Evolutionary conservation across 805 yeast genomes (phyloP).

Genomic region (Blastobotrys terrestris): DNA sequence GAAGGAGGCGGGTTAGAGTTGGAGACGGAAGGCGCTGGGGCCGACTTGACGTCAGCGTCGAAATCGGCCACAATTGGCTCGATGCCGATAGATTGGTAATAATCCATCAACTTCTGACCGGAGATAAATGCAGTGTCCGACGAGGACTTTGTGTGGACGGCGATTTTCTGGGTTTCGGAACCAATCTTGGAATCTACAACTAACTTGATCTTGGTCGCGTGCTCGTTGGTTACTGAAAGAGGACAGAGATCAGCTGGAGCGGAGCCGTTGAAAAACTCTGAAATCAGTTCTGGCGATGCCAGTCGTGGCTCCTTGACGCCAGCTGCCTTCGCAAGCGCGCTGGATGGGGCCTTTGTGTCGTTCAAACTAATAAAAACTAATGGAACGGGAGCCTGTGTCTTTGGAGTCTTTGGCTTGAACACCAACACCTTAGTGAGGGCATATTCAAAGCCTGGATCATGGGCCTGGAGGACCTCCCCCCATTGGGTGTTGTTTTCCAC

Average conservation of each 20-base stretch:
- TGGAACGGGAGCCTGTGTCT: constrained; percentile 72
- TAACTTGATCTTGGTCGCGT: constrained; percentile 55
- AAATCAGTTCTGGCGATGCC: constrained; percentile 75
- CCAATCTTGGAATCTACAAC: constrained; percentile 38
- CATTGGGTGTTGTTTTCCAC: constrained; percentile 20
- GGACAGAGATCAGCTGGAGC: constrained; percentile 39
- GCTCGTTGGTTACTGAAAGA: constrained; percentile 31
- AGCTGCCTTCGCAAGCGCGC: constrained; percentile 58
- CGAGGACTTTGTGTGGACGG: constrained; percentile 27
- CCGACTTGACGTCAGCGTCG: constrained; percentile 37
- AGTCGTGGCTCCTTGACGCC: constrained; percentile 78
- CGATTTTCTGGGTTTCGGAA: constrained; percentile 26
- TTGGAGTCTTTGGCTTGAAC: constrained; percentile 88
- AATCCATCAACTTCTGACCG: constrained; percentile 34
- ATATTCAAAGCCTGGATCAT: constrained; percentile 10
- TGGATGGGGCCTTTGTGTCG: constrained; percentile 62
- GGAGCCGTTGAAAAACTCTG: constrained; percentile 42
- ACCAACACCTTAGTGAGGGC: constrained; percentile 60
- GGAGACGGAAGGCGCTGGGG: constrained; percentile 26
- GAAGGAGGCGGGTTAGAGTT: constrained; percentile 13
- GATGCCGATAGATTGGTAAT: constrained; percentile 43
- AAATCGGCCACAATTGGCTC: constrained; percentile 35
- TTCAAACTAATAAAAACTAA: constrained; percentile 72
- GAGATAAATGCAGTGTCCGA: constrained; percentile 34
- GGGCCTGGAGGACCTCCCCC: constrained; percentile 13